Conservation (phyloP, 2,329 filamentous ascomycete species). For the Ilyonectria sp. region DNA sequence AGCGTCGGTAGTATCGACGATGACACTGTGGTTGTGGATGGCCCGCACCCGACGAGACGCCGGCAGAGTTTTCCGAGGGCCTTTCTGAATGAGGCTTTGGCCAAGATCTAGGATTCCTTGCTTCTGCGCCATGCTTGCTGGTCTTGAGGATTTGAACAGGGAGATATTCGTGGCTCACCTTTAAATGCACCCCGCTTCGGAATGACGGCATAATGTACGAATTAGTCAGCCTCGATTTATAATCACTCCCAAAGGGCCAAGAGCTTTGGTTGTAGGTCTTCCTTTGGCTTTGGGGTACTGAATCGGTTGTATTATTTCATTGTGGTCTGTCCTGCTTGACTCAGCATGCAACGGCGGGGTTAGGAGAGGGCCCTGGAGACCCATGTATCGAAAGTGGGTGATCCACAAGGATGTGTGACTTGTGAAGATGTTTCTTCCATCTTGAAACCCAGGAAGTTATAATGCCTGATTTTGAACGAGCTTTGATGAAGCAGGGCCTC, state of each 20-base stretch:
- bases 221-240: constrained; percentile 35
- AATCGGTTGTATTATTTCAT: not conserved
- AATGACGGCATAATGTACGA: constrained; percentile 32
- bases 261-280: not conserved
- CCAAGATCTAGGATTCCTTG: constrained; percentile 26
- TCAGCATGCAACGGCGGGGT: not conserved
- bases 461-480: no score
- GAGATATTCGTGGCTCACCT: not conserved
- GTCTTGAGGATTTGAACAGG: not conserved
- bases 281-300: not conserved
- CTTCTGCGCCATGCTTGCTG: not conserved
- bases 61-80: constrained; percentile 35
- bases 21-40: constrained; percentile 50
- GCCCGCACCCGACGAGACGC: constrained; percentile 53
- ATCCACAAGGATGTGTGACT: no score
- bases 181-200: constrained; percentile 35
- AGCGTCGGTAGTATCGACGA: constrained; percentile 57
- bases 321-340: not conserved
- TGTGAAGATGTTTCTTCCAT: no score
- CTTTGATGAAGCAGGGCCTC: no score
- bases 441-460: no score
- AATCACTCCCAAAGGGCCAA: constrained; percentile 23
- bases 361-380: not conserved
- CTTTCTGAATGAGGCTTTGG: constrained; percentile 33
- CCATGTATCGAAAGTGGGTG: no score